Evolutionary conservation across 108 stramenopile genomes (phyloP), one percentile per base, ranked within the genome.

Genomic region (Discostella stelligeroides): DNA sequence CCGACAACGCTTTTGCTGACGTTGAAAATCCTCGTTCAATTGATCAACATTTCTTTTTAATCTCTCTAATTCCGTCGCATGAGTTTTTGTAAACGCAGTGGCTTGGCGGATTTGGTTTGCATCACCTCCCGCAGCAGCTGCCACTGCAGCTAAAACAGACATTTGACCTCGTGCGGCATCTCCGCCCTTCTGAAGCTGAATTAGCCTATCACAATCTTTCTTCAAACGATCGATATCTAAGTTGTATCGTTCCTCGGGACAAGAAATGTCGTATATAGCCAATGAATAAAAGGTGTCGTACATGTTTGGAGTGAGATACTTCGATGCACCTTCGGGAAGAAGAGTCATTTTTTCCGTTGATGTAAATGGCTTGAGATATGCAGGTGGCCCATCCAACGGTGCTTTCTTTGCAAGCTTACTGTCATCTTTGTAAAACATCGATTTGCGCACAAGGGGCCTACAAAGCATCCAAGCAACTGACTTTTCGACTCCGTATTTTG

Each of bases 281-380:
- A 81, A 57, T 25, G 84, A 73, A 66, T 81, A 92, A 75, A 97
- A 97, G 10, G 62, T 69, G 30, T 91, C 88, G 39, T 90, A 94
- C 28, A 97, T 66, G 9, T 55, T 38, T 21, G 63, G 66, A 9
- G 88, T 73, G 1, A 96, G 60, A 51, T 82, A 39, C 29, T 75
- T 56, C 84, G 86, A 89, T 0, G 76, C 75, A 65, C 58, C 66
- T 42, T 84, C 72, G 12, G 71, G 80, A 29, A 86, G 68, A 51
- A 84, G 61, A 23, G 57, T 53, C 49, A 63, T 53, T 29, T 75
- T 49, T 34, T 42, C 46, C 15, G 65, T 51, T 49, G 63, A 55
- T 15, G 70, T 59, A 27, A 75, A 67, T 24, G 69, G 51, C 48
- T 66, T 64, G 17, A 83, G 64, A 49, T 60, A 81, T 12, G 23